phyloP scores from a whole-genome alignment of 2,329 filamentous ascomycete genomes.

The Aspergillus fumigatiaffinis region DNA sequence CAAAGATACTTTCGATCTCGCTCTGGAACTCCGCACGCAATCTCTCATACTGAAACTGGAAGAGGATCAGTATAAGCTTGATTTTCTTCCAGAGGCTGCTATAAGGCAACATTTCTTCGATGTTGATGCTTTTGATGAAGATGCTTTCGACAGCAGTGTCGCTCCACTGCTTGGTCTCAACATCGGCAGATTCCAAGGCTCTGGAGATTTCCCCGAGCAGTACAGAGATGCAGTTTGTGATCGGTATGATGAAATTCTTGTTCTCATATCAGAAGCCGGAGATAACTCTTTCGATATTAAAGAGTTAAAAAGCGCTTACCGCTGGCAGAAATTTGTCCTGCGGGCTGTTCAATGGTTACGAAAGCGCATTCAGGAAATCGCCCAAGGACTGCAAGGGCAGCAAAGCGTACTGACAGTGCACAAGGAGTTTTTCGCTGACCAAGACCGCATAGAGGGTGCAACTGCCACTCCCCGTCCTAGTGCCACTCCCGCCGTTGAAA shows the following conservation, averaged over 20 bases:
- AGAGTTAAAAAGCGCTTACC: slow-evolving; percentile 43
- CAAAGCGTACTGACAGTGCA: slow-evolving; percentile 39
- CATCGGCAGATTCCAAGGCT: slow-evolving; percentile 33
- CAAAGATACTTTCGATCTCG: slow-evolving; percentile 46
- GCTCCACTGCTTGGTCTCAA: slow-evolving; percentile 24
- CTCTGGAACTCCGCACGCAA: slow-evolving; percentile 54
- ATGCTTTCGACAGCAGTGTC: slow-evolving; percentile 5
- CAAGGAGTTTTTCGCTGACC: slow-evolving; percentile 20
- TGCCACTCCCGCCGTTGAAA: background rate
- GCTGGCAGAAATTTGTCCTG: slow-evolving; percentile 48
- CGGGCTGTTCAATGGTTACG: slow-evolving; percentile 47
- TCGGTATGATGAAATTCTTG: slow-evolving; percentile 37
- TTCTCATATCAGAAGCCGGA: slow-evolving; percentile 29
- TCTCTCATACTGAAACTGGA: slow-evolving; percentile 45
- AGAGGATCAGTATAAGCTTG: slow-evolving; percentile 23
- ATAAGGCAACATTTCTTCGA: slow-evolving; percentile 42
- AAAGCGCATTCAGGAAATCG: slow-evolving; percentile 44
- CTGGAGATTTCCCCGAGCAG: slow-evolving; percentile 33
- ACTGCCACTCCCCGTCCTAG: background rate
- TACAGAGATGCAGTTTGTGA: slow-evolving; percentile 33
- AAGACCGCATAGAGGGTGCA: background rate
- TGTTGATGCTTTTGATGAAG: slow-evolving; percentile 14
- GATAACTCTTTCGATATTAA: slow-evolving; percentile 41
- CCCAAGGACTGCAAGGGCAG: slow-evolving; percentile 36
- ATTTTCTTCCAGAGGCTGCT: slow-evolving; percentile 38